Percentiles rank a stretch among this genome's conserved stretches.
Evolutionary conservation across 1,139 yeast genomes (phyloP).

Genomic region (Suhomyces anneliseae): DNA sequence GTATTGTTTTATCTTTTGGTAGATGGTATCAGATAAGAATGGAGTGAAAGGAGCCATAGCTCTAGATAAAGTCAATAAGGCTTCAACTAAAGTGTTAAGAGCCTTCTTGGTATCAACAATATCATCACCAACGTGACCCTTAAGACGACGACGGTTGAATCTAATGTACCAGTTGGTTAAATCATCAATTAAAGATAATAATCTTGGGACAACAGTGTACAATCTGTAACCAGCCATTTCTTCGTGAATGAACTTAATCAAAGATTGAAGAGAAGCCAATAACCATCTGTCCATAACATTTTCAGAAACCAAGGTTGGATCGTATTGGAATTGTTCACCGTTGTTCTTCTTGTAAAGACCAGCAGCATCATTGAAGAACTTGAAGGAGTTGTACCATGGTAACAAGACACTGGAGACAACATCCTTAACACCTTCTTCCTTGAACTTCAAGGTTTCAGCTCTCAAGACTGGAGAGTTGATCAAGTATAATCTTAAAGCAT

Average conservation of each 20-base stretch:
- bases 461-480: constrained; percentile 96
- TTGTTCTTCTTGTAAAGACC: constrained; percentile 78
- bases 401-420: constrained; percentile 91
- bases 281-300: constrained; percentile 99
- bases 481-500: constrained; percentile 91
- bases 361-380: constrained; percentile 94
- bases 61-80: constrained; percentile 81
- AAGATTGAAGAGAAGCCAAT: constrained; percentile 88
- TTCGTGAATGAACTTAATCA: constrained; percentile 77
- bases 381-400: constrained; percentile 98
- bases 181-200: constrained; percentile 85
- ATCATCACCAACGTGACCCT: constrained; percentile 79
- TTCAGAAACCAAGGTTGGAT: constrained; percentile 59
- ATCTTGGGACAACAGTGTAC: constrained; percentile 93
- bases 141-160: constrained; percentile 95
- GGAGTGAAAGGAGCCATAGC: constrained; percentile 99
- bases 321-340: constrained; percentile 69
- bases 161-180: constrained; percentile 99
- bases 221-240: constrained; percentile 91
- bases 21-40: constrained; percentile 86
- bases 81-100: constrained; percentile 87
- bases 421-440: constrained; percentile 98
- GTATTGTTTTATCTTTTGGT: constrained; percentile 66
- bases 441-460: constrained; percentile 94
- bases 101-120: constrained; percentile 81